Evolutionary conservation across 345 rosid species (phyloP), one percentile per base, ranked within the genome.

Genomic region (Cochlearia excelsa): DNA sequence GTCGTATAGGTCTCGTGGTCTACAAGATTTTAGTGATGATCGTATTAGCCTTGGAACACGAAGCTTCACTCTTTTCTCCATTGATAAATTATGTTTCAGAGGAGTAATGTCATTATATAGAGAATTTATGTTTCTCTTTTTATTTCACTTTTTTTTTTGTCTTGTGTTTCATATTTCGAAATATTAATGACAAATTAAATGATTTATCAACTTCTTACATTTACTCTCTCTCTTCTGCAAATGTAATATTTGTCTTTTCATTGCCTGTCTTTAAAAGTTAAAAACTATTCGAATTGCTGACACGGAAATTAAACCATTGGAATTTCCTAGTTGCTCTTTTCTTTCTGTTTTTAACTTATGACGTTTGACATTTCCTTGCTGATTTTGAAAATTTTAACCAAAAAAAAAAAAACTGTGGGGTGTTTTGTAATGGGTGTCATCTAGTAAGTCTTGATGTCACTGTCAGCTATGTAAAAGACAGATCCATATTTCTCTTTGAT

Each of bases 21-120:
- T 76, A 68, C 97, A 90, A 4, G 87, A 74, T 40, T 63, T 68
- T 29, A 88, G 78, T 37, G 96, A 81, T 56, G 86, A 64, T 1
- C 79, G 82, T 63, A 86, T 74, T 68, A 87, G 64, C 62, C 85
- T 81, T 67, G 90, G 79, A 75, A 90, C 67, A 50, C 80, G 71
- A 46, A 66, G 79, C 72, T 70, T 87, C 65, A 87, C 70, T 50
- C 80, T 67, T 55, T 74, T 79, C 69, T 87, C 97, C 89, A 82
- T 89, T 46, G 10, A 65, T 55, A 63, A 45, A 63, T 53, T 4
- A 37, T 30, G 73, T 46, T 23, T n/a, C 63, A 57, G 39, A 43
- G 44, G 31, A 54, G 53, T 8, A 11, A 52, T 47, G 54, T 33
- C 23, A 16, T 16, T 16, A 16, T 16, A 16, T 16, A 16, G 23